Percentiles rank a stretch among this genome's conserved stretches.
phyloP scores from a whole-genome alignment of 2,329 filamentous ascomycete species.

The Westerdykella aurantiaca region DNA sequence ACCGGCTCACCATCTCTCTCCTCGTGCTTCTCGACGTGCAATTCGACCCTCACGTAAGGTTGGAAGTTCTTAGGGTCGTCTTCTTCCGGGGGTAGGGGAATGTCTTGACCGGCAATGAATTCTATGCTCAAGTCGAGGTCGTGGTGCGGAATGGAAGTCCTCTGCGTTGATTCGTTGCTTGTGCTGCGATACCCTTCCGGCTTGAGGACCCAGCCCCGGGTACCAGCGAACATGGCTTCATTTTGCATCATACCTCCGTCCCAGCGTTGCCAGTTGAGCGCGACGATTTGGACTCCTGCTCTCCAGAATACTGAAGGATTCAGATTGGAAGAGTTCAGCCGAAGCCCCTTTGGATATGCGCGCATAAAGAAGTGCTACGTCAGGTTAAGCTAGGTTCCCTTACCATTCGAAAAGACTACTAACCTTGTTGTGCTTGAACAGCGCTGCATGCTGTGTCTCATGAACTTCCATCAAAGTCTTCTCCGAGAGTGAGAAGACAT shows the following conservation, averaged over 20 bases:
- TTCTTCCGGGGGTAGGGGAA: slow-evolving; percentile 59
- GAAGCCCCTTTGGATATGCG: slow-evolving; percentile 76
- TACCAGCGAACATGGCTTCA: slow-evolving; percentile 80
- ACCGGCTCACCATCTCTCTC: slow-evolving; percentile 41
- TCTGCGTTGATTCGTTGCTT: slow-evolving; percentile 35
- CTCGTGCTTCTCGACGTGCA: slow-evolving; percentile 69
- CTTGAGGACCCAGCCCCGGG: slow-evolving; percentile 80
- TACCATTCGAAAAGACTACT: neutral
- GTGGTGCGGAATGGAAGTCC: slow-evolving; percentile 45
- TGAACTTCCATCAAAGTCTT: slow-evolving; percentile 61
- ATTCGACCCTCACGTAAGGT: slow-evolving; percentile 70
- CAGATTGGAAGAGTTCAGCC: slow-evolving; percentile 78
- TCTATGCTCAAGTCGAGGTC: slow-evolving; percentile 65
- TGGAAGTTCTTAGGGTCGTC: slow-evolving; percentile 56
- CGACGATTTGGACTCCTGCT: slow-evolving; percentile 82
- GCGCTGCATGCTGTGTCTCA: slow-evolving; percentile 46
- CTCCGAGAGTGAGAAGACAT: slow-evolving; percentile 61
- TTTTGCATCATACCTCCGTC: slow-evolving; percentile 96
- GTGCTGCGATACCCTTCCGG: slow-evolving; percentile 62
- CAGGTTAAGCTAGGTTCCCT: neutral
- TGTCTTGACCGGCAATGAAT: slow-evolving; percentile 69
- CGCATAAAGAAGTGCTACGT: slow-evolving; percentile 66
- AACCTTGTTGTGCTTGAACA: slow-evolving; percentile 73
- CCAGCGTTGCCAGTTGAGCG: slow-evolving; percentile 87
- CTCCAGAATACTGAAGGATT: slow-evolving; percentile 83